Evolutionary conservation across 75 land plant genomes (phyloP).

Genomic region (Picea sitchensis): DNA sequence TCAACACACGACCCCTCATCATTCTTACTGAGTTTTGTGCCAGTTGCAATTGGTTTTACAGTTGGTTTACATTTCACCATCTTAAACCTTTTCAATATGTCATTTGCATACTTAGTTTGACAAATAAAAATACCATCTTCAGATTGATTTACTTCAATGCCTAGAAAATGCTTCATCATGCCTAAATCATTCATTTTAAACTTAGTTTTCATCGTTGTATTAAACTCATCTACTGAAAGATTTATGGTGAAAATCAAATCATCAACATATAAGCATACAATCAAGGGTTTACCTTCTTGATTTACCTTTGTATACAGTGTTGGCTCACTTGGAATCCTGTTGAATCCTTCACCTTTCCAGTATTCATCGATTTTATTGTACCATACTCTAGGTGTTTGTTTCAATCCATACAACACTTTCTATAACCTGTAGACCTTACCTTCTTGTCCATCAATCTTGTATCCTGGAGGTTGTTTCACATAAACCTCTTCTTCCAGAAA

Average conservation of each 20-base stretch:
- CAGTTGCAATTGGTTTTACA: not conserved
- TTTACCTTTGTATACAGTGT: not conserved
- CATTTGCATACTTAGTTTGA: not conserved
- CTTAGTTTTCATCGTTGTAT: not conserved
- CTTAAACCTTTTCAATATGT: not conserved
- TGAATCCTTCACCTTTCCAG: not conserved
- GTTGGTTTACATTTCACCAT: not conserved
- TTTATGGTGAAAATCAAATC: not conserved
- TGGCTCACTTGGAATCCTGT: not conserved
- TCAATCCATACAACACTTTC: slow-evolving; percentile 11
- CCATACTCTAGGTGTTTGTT: slow-evolving; percentile 13
- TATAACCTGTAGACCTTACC: not conserved
- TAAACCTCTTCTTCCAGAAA: slow-evolving; percentile 19
- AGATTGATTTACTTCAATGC: not conserved
- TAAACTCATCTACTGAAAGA: not conserved
- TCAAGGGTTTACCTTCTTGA: not conserved
- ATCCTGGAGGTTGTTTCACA: slow-evolving; percentile 19
- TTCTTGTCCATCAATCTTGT: not conserved
- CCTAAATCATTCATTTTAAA: not conserved
- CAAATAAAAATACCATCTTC: not conserved
- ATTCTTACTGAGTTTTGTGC: not conserved
- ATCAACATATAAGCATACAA: not conserved
- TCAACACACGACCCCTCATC: too few relatives aligned
- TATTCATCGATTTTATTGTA: not conserved
- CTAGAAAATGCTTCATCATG: not conserved